phyloP scores from a whole-genome alignment of 2,329 filamentous ascomycete genomes.

The Parafenestella ontariensis region DNA sequence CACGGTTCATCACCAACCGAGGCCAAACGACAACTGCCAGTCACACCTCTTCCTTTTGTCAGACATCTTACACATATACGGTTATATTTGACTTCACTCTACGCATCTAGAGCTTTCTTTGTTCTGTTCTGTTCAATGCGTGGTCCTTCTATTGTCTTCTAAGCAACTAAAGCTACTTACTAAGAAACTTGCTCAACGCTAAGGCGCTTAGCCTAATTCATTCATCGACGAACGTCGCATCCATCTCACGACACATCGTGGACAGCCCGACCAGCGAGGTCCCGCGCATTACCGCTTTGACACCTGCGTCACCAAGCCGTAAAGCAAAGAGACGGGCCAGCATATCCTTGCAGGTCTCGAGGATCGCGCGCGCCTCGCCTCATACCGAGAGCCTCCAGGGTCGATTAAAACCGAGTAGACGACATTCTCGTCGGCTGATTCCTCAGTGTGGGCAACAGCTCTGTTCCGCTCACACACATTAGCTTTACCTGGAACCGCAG shows the following conservation, averaged over 20 bases:
- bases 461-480: conserved; percentile 4
- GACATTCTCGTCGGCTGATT: conserved; percentile 10
- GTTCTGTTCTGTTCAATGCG: too few relatives aligned
- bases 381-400: conserved; percentile 4
- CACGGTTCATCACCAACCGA: conserved; percentile 9
- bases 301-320: conserved; percentile 18
- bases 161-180: conserved; percentile 19
- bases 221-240: conserved; percentile 18
- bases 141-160: too few relatives aligned
- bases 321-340: conserved; percentile 15
- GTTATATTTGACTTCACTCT: conserved; percentile 1
- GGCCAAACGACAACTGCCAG: too few relatives aligned
- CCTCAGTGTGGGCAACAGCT: conserved; percentile 9
- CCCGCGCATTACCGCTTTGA: conserved; percentile 26
- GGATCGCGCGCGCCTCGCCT: conserved; percentile 15
- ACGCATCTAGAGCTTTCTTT: neutral
- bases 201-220: conserved; percentile 25
- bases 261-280: conserved; percentile 25
- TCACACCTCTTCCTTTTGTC: too few relatives aligned
- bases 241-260: conserved; percentile 24
- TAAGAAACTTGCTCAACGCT: conserved; percentile 33
- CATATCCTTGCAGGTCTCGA: conserved; percentile 14
- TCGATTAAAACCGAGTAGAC: neutral
- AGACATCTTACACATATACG: too few relatives aligned
- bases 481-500: conserved; percentile 12